phyloP scores from a whole-genome alignment of 805 yeast species.

The Lipomyces mesembrius region DNA sequence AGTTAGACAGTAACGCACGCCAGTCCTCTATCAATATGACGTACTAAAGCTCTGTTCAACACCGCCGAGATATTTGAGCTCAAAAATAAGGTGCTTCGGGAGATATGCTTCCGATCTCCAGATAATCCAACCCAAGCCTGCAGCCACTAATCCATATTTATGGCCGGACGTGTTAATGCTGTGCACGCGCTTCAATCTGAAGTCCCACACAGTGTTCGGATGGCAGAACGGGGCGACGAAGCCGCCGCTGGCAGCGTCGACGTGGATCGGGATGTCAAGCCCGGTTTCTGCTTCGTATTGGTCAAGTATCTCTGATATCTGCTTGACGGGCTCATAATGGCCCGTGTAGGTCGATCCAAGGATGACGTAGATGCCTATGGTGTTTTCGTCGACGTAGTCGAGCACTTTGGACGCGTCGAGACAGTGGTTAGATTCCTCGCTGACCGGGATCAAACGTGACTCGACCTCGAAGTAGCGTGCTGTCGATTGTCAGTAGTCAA shows the following conservation, averaged over 20 bases:
- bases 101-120: conserved; percentile 70
- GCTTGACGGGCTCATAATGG: conserved; percentile 77
- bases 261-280: conserved; percentile 76
- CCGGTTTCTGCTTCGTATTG: conserved; percentile 71
- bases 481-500: neutral
- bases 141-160: conserved; percentile 87
- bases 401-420: conserved; percentile 65
- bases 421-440: conserved; percentile 62
- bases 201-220: conserved; percentile 85
- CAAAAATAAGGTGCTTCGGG: conserved; percentile 75
- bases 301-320: conserved; percentile 67
- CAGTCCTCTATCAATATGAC: neutral
- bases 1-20: neutral
- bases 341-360: conserved; percentile 94
- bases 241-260: conserved; percentile 93
- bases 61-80: conserved; percentile 84
- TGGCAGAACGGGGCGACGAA: conserved; percentile 82
- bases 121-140: conserved; percentile 91
- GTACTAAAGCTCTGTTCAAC: conserved; percentile 75
- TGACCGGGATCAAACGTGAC: conserved; percentile 72
- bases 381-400: conserved; percentile 80
- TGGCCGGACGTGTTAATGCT: conserved; percentile 92
- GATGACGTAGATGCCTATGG: conserved; percentile 88
- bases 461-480: conserved; percentile 91
- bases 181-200: conserved; percentile 72